Conservation (phyloP, 106 monocot species). For the Agapanthus africanus region DNA sequence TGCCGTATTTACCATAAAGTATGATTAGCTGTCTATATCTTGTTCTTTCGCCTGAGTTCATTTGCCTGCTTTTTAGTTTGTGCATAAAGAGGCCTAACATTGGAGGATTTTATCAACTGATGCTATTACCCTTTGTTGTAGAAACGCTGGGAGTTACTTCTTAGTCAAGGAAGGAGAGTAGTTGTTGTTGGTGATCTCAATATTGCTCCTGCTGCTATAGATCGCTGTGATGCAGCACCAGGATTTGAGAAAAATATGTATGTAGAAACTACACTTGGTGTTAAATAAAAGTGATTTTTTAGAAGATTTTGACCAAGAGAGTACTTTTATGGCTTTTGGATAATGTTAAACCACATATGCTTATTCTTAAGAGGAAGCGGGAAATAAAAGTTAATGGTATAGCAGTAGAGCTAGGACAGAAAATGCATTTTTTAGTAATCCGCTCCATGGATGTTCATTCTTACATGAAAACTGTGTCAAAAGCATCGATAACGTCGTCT, state of each 20-base stretch:
- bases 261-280: slow-evolving; percentile 77
- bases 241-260: slow-evolving; percentile 85
- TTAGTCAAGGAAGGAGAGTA: slow-evolving; percentile 61
- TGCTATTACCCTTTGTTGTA: slow-evolving; percentile 28
- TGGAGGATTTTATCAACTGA: slow-evolving; percentile 1
- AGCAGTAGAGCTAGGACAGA: background rate
- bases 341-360: too few species aligned
- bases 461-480: too few species aligned
- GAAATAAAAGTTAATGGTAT: background rate
- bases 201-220: slow-evolving; percentile 88
- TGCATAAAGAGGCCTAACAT: background rate
- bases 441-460: background rate
- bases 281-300: too few species aligned
- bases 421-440: background rate
- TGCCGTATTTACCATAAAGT: background rate
- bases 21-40: background rate
- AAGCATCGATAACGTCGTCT: too few species aligned
- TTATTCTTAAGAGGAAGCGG: background rate
- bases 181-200: slow-evolving; percentile 95
- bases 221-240: slow-evolving; percentile 79
- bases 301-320: background rate
- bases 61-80: background rate
- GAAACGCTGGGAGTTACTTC: slow-evolving; percentile 88
- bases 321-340: too few species aligned
- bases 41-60: background rate